Evolutionary conservation across 176 grass and related monocot species (phyloP).

Genomic region (Carex kokanica): DNA sequence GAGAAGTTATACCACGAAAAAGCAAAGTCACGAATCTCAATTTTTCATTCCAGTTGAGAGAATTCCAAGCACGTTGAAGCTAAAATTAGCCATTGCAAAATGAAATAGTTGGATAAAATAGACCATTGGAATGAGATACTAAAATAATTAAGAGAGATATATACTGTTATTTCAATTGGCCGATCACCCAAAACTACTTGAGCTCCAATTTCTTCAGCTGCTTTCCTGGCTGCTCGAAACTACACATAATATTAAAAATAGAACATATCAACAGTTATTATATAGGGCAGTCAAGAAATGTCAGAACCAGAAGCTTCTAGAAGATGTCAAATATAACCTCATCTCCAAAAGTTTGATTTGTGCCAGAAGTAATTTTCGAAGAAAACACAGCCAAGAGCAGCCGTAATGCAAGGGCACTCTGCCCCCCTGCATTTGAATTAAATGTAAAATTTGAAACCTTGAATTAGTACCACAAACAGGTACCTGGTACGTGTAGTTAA

Average conservation of each 20-base stretch:
- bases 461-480: neutral
- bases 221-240: constrained; percentile 80
- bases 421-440: constrained; percentile 55
- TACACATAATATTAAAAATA: constrained; percentile 17
- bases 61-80: constrained; percentile 94
- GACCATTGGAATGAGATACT: neutral
- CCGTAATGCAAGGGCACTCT: constrained; percentile 82
- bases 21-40: constrained; percentile 52
- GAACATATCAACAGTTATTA: neutral
- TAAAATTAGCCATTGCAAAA: constrained; percentile 30
- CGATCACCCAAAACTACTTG: constrained; percentile 94
- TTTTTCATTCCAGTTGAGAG: constrained; percentile 70
- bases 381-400: constrained; percentile 89
- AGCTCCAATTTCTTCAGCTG: constrained; percentile 85
- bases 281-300: neutral
- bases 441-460: neutral
- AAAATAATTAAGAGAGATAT: neutral
- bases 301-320: constrained; percentile 12
- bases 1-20: constrained; percentile 60
- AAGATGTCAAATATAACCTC: constrained; percentile 40
- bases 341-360: constrained; percentile 74
- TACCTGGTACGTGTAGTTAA: neutral
- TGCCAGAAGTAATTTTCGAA: constrained; percentile 68
- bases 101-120: neutral
- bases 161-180: constrained; percentile 95